Evolutionary conservation across 2,329 filamentous ascomycete species (phyloP).

Genomic region (Sordariomycetes sp.): DNA sequence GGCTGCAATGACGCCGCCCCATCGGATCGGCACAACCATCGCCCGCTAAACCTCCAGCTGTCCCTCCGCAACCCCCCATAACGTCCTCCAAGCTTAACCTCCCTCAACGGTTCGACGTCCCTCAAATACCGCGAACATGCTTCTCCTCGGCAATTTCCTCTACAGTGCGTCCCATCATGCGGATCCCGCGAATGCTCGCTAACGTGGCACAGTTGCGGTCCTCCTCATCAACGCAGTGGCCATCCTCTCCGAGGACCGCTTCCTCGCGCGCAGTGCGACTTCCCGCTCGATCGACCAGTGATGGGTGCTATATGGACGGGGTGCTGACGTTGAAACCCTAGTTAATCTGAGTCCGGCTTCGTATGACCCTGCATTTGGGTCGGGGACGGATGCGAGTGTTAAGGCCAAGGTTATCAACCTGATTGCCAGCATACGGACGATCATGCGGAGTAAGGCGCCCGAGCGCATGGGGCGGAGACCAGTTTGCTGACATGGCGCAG

Average conservation of each 20-base stretch:
- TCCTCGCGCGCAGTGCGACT: constrained; percentile 58
- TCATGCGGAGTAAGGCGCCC: constrained; percentile 68
- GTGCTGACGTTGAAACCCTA: no score
- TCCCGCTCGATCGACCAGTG: not conserved
- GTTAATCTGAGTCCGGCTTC: constrained; percentile 68
- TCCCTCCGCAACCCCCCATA: not conserved
- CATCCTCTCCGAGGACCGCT: constrained; percentile 89
- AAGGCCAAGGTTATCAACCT: constrained; percentile 83
- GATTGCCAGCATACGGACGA: constrained; percentile 79
- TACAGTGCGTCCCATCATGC: constrained; percentile 38
- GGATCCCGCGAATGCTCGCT: not conserved
- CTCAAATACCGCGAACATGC: constrained; percentile 33
- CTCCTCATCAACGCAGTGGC: constrained; percentile 92
- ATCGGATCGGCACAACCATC: constrained; percentile 24
- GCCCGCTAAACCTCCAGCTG: constrained; percentile 10
- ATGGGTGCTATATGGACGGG: no score
- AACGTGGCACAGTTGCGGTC: constrained; percentile 47
- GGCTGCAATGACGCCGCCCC: no score
- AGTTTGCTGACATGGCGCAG: constrained; percentile 29
- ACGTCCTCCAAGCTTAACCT: constrained; percentile 1
- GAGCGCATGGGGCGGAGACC: not conserved
- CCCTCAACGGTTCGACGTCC: constrained; percentile 1
- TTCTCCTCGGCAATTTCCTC: constrained; percentile 63
- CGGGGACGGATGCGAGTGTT: constrained; percentile 63
- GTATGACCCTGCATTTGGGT: constrained; percentile 71